Percentiles rank a stretch among this genome's conserved stretches.
phyloP scores from a whole-genome alignment of 768 basidiomycete species.

The Cystofilobasidium capitatum region DNA sequence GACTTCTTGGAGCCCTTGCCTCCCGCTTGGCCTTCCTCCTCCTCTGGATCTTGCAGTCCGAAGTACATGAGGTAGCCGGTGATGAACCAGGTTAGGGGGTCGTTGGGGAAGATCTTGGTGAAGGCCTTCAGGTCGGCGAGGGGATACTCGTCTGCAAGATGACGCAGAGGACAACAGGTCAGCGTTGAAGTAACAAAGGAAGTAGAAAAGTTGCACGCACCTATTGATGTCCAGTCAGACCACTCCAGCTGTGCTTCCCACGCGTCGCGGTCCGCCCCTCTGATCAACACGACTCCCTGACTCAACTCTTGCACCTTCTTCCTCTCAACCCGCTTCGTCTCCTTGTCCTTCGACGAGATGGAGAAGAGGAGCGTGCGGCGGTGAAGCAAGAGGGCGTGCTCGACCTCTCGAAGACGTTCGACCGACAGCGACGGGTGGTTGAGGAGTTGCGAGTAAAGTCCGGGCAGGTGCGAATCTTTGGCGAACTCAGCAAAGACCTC shows the following conservation, averaged over 20 bases:
- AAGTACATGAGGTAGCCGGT: slow-evolving; percentile 60
- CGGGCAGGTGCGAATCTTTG: slow-evolving; percentile 47
- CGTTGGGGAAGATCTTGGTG: slow-evolving; percentile 55
- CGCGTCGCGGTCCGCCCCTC: slow-evolving; percentile 65
- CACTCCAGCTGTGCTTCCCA: slow-evolving; percentile 73
- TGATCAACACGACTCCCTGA: slow-evolving; percentile 63
- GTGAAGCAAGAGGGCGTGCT: slow-evolving; percentile 62
- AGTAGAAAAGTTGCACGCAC: slow-evolving; percentile 43
- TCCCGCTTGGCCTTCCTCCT: not conserved
- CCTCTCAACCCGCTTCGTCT: slow-evolving; percentile 42
- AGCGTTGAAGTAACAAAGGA: not conserved
- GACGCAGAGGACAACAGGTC: not conserved
- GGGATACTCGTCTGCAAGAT: slow-evolving; percentile 53
- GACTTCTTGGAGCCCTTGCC: slow-evolving; percentile 38
- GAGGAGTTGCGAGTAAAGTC: slow-evolving; percentile 65
- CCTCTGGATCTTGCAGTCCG: slow-evolving; percentile 36
- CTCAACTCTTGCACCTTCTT: slow-evolving; percentile 62
- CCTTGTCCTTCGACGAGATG: slow-evolving; percentile 18
- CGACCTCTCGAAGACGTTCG: slow-evolving; percentile 63
- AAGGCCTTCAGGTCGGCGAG: slow-evolving; percentile 51
- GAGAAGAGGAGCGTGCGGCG: slow-evolving; percentile 47
- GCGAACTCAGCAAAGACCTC: slow-evolving; percentile 33
- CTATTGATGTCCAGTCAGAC: slow-evolving; percentile 55
- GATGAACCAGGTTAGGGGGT: slow-evolving; percentile 51
- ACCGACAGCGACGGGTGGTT: slow-evolving; percentile 71